These are phyloP conservation scores for Seiridium cupressi DNA, from an alignment of 2,329 filamentous ascomycete genomes.

Conservation along the genomic window DNA sequence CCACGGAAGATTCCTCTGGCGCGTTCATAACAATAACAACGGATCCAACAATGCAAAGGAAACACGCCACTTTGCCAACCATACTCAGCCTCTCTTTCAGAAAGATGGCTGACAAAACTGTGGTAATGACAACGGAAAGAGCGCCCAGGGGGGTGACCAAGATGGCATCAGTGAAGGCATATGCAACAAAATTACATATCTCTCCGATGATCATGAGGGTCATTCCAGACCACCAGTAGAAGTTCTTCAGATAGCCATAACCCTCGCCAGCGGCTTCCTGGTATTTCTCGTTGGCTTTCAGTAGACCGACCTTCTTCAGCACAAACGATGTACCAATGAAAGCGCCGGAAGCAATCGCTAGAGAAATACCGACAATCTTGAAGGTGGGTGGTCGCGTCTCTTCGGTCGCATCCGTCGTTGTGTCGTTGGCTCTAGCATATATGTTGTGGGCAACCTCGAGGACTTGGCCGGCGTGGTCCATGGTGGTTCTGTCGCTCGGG, in stretches of 20 bases:
- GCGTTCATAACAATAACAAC: slow-evolving; percentile 95
- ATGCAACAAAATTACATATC: slow-evolving; percentile 95
- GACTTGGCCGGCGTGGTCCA: slow-evolving; percentile 35
- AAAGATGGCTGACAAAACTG: slow-evolving; percentile 89
- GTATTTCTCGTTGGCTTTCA: slow-evolving; percentile 94
- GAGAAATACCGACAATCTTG: slow-evolving; percentile 81
- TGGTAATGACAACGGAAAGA: slow-evolving; percentile 87
- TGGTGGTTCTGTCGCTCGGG: slow-evolving; percentile 18
- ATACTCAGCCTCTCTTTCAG: slow-evolving; percentile 93
- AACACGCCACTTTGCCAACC: slow-evolving; percentile 93
- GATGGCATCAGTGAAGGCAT: slow-evolving; percentile 95
- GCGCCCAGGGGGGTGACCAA: slow-evolving; percentile 90
- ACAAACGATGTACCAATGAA: slow-evolving; percentile 97
- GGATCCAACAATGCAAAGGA: slow-evolving; percentile 90
- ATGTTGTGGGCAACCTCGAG: slow-evolving; percentile 30
- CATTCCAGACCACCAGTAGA: slow-evolving; percentile 96
- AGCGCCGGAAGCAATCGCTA: slow-evolving; percentile 82
- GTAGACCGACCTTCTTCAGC: slow-evolving; percentile 86
- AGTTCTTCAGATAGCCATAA: slow-evolving; percentile 95
- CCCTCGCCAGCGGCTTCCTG: slow-evolving; percentile 94
- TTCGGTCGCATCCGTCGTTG: slow-evolving; percentile 20
- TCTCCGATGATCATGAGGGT: slow-evolving; percentile 95
- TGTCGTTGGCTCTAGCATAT: slow-evolving; percentile 42
- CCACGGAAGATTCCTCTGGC: slow-evolving; percentile 79
- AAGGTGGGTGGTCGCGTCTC: slow-evolving; percentile 53